Conservation (phyloP, 108 stramenopile genomes). For the Cyclotella choctawhatcheeana region DNA sequence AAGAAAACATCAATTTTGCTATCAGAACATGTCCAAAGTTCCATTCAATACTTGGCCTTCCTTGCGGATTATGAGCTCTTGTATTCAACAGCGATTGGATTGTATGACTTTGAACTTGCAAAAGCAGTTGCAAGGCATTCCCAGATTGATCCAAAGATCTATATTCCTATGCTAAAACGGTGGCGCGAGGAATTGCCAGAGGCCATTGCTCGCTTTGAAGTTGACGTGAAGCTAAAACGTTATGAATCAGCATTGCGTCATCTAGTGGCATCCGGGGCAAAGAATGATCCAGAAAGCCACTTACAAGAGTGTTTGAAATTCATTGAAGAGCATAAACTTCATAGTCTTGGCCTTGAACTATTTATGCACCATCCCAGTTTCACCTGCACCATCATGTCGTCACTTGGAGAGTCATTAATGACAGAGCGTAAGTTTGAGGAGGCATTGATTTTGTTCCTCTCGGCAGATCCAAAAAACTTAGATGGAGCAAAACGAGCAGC, state of each 20-base stretch:
- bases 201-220: constrained; percentile 67
- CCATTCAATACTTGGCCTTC: constrained; percentile 91
- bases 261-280: constrained; percentile 49
- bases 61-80: constrained; percentile 84
- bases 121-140: constrained; percentile 89
- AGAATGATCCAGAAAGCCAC: constrained; percentile 37
- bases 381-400: constrained; percentile 54
- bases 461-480: constrained; percentile 58
- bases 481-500: constrained; percentile 79
- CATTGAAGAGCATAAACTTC: constrained; percentile 71
- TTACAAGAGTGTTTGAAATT: constrained; percentile 69
- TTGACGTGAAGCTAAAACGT: constrained; percentile 84
- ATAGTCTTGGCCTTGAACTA: constrained; percentile 64
- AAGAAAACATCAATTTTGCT: constrained; percentile 65
- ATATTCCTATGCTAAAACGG: constrained; percentile 85
- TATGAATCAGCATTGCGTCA: constrained; percentile 76
- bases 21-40: constrained; percentile 73
- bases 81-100: constrained; percentile 90
- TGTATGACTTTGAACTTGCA: constrained; percentile 92
- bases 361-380: constrained; percentile 53
- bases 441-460: constrained; percentile 71
- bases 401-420: constrained; percentile 70
- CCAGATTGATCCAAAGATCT: constrained; percentile 95
- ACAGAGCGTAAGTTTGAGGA: constrained; percentile 51
- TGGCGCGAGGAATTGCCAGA: constrained; percentile 61